Evolutionary conservation across 2,329 filamentous ascomycete species (phyloP), one percentile per base, ranked within the genome.

Genomic region (Mariannaea elegans): DNA sequence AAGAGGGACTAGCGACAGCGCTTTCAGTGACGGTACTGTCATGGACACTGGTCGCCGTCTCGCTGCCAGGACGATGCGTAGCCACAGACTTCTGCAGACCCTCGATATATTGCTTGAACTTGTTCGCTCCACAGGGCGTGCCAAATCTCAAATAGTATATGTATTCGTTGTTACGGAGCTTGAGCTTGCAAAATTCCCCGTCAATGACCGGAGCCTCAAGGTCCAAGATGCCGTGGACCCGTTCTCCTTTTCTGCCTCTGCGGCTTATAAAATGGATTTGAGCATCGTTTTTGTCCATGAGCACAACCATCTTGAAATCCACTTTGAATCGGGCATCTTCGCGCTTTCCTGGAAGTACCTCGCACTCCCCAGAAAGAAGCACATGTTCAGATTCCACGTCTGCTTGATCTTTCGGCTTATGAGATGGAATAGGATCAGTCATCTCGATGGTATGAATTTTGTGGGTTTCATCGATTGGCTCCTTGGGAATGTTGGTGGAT

Each of bases 131-230:
- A 5, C 51, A 23, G 1, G 27, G 7, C 7, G 58, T 52, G 6
- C 51, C 31, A 27, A 74, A 65, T 31, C 61, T 64, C 23, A 76
- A 12, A 2, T 59, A 54, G 8, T 68, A 67, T 1, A 46, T n/a
- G 2, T 27, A 18, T 2, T 53, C n/a, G 6, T 44, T 41, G 8
- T 51, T 16, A 7, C 34, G 46, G 4, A 19, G 39, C 14, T 48
- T 51, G 14, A 76, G 19, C 1, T 38, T 45, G 41, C 74, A 76
- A 34, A 61, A 67, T 7, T 64, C 39, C 1, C 59, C 69, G 7
- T 68, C 58, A 3, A 70, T 49, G 6, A 53, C n/a, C 0, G 66
- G 66, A 0, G 47, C 14, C 1, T 68, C 56, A 0, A 76, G 51
- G 4, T 71, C 60, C 1, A 72, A 45, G 4, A 71, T 64, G 27